Evolutionary conservation across 768 basidiomycete species (phyloP).

Genomic region (Leccinum sublutescens): DNA sequence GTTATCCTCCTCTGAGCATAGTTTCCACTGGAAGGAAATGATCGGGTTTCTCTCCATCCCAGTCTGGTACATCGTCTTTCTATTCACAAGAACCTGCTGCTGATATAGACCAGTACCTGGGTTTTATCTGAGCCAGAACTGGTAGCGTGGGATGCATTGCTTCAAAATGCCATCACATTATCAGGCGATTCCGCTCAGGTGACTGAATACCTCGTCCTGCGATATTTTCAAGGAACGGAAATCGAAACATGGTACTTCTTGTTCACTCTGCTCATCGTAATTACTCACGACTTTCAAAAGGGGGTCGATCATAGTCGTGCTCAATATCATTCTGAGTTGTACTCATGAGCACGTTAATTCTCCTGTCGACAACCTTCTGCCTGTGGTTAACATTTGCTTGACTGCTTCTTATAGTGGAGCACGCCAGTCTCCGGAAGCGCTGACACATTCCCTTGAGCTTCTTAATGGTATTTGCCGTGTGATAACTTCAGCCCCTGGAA

Average conservation of each 20-base stretch:
- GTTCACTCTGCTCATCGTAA: background rate
- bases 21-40: conserved; percentile 40
- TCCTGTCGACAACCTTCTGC: conserved; percentile 26
- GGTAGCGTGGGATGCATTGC: conserved; percentile 40
- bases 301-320: conserved; percentile 19
- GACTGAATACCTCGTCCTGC: conserved; percentile 13
- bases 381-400: conserved; percentile 32
- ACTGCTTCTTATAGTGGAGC: conserved; percentile 33
- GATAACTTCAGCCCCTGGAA: conserved; percentile 27
- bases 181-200: conserved; percentile 13
- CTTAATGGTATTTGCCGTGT: conserved; percentile 36
- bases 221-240: conserved; percentile 14
- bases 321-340: conserved; percentile 17
- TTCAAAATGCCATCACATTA: conserved; percentile 32
- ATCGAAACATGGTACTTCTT: conserved; percentile 23
- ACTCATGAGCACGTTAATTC: conserved; percentile 4
- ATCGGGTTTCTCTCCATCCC: conserved; percentile 47
- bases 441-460: conserved; percentile 35
- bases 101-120: conserved; percentile 40
- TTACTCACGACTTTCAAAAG: conserved; percentile 17
- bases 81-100: background rate
- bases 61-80: conserved; percentile 38
- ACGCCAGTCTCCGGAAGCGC: conserved; percentile 21
- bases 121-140: conserved; percentile 41
- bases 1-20: conserved; percentile 25